Conservation (phyloP, 495 filamentous ascomycete species). For the Xylaria castorea region DNA sequence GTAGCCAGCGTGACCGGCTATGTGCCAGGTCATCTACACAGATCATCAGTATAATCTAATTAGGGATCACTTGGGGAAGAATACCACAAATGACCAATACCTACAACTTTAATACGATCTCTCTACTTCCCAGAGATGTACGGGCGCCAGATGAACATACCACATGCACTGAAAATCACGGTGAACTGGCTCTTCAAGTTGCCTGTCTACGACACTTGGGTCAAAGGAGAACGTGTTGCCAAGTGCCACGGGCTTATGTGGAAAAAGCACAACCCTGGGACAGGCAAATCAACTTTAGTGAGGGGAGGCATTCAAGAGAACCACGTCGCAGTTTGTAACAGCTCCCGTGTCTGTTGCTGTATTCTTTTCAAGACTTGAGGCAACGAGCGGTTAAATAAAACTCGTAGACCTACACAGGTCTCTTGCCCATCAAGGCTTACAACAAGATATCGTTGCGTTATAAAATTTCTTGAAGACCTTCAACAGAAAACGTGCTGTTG, state of each 20-base stretch:
- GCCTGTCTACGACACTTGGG: too few species aligned
- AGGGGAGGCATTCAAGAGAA: too few species aligned
- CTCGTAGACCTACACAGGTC: neutral
- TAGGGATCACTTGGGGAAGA: neutral
- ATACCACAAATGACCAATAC: neutral
- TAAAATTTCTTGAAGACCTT: too few species aligned
- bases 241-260: too few species aligned
- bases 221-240: too few species aligned
- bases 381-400: neutral
- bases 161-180: too few species aligned
- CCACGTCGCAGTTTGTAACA: too few species aligned
- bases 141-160: too few species aligned
- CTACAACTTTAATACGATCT: neutral
- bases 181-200: too few species aligned
- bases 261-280: neutral
- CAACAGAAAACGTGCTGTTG: neutral
- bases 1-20: neutral
- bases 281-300: too few species aligned
- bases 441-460: too few species aligned
- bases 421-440: too few species aligned
- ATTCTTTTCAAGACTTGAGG: neutral
- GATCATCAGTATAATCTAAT: neutral
- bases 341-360: neutral
- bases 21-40: neutral
- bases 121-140: neutral